Evolutionary conservation across 805 yeast species (phyloP), one percentile per base, ranked within the genome.

Genomic region (Monosporozyma servazzii): DNA sequence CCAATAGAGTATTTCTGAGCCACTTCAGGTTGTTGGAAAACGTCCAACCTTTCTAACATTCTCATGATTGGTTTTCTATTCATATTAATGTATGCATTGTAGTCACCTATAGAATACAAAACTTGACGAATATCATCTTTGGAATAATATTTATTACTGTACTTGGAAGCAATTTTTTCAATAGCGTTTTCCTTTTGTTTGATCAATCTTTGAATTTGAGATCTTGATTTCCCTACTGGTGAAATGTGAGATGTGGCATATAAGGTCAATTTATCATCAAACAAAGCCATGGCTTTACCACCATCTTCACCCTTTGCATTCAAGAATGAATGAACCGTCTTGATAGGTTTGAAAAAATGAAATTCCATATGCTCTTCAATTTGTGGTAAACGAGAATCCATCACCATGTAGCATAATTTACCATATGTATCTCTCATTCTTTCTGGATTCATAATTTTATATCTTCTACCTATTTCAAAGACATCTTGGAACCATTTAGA

Each of bases 361-460:
- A 86, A 86, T 54, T 82, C 91, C 82, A 86, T 77, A 48, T 80
- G 81, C 15, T 77, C 79, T 56, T 76, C 78, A 53, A 86, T 78
- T 57, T 85, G 88, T 0, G 88, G 85, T 29, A 84, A 67, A 46
- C 86, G 71, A 2, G 93, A 86, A 66, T 86, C 95, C 93, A 86
- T 86, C 37, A 85, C 81, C 86, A 86, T 86, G 65, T 86, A 86
- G 69, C 86, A 82, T 52, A 86, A 70, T 60, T 86, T 85, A 45
- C 95, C 95, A 64, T 81, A 86, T 4, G 81, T 81, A 59, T 82
- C 86, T 54, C 89, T 75, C 86, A 86, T 82, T 58, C 80, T 75
- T 58, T 86, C 89, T 0, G 95, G 95, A 60, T 86, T 86, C 89
- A 86, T 82, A 58, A 86, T 81, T 63, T 86, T 86, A 69, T 86